Evolutionary conservation across 83 land plant species (phyloP).

Genomic region (Picea abies): DNA sequence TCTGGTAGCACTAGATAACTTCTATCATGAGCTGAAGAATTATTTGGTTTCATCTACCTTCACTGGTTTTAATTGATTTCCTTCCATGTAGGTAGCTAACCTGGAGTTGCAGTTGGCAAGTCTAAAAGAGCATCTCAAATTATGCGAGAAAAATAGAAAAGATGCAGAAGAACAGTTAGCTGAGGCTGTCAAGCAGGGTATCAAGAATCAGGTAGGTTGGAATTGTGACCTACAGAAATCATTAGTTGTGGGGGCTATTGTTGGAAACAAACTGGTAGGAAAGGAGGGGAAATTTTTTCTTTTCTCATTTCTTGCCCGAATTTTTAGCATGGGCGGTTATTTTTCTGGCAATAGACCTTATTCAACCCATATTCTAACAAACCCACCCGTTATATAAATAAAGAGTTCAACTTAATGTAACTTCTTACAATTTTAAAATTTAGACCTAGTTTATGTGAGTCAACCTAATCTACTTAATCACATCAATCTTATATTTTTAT

Average conservation of each 20-base stretch:
- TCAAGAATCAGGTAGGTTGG: constrained; percentile 25
- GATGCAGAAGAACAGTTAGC: constrained; percentile 29
- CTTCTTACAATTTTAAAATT: background rate
- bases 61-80: background rate
- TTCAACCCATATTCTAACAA: background rate
- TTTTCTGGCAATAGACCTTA: background rate
- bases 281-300: background rate
- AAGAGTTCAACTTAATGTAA: background rate
- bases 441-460: background rate
- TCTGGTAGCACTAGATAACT: background rate
- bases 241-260: background rate
- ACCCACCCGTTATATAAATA: background rate
- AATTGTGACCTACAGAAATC: background rate
- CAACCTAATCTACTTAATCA: background rate
- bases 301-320: background rate
- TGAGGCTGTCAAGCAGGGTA: constrained; percentile 24
- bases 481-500: background rate
- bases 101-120: constrained; percentile 33
- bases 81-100: constrained; percentile 28
- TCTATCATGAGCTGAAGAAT: no score
- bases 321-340: background rate
- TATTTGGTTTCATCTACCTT: no score
- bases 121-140: constrained; percentile 30
- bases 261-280: background rate
- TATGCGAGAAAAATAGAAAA: constrained; percentile 24